phyloP scores from a whole-genome alignment of 2,329 filamentous ascomycete genomes.

The Ophiostoma piceae region DNA sequence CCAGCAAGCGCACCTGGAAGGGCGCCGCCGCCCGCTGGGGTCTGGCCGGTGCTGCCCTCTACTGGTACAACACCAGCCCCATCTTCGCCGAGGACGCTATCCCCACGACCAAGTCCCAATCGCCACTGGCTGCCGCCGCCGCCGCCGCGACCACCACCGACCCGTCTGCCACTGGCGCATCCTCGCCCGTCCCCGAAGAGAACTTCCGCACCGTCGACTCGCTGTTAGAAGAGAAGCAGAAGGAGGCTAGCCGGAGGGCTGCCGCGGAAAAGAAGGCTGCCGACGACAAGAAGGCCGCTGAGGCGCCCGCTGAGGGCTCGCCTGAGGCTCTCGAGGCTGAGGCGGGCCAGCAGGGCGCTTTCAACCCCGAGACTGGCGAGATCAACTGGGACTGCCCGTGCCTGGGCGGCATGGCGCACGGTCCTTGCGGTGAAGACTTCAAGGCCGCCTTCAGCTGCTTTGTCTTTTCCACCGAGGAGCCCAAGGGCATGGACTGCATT shows the following conservation, averaged over 20 bases:
- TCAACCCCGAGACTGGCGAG: slow-evolving; percentile 97
- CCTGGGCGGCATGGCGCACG: slow-evolving; percentile 92
- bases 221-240: slow-evolving; percentile 59
- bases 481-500: slow-evolving; percentile 96
- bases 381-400: slow-evolving; percentile 99
- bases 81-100: slow-evolving; percentile 75
- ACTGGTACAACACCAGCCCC: slow-evolving; percentile 89
- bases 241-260: slow-evolving; percentile 35
- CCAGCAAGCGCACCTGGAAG: slow-evolving; percentile 77
- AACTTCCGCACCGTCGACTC: slow-evolving; percentile 62
- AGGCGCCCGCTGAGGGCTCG: slow-evolving; percentile 31
- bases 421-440: slow-evolving; percentile 94
- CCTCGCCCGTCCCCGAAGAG: slow-evolving; percentile 33
- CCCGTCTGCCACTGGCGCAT: slow-evolving; percentile 10
- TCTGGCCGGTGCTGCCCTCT: slow-evolving; percentile 69
- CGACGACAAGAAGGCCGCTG: background rate
- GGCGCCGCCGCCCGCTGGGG: slow-evolving; percentile 67
- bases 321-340: slow-evolving; percentile 66
- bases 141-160: background rate
- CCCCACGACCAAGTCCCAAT: slow-evolving; percentile 33
- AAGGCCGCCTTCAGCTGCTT: slow-evolving; percentile 96
- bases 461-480: slow-evolving; percentile 88
- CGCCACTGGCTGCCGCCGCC: slow-evolving; percentile 35
- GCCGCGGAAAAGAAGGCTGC: slow-evolving; percentile 30
- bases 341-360: slow-evolving; percentile 80